Evolutionary conservation across 129 eudicot genomes (phyloP).

Genomic region (Flaveria bidentis): DNA sequence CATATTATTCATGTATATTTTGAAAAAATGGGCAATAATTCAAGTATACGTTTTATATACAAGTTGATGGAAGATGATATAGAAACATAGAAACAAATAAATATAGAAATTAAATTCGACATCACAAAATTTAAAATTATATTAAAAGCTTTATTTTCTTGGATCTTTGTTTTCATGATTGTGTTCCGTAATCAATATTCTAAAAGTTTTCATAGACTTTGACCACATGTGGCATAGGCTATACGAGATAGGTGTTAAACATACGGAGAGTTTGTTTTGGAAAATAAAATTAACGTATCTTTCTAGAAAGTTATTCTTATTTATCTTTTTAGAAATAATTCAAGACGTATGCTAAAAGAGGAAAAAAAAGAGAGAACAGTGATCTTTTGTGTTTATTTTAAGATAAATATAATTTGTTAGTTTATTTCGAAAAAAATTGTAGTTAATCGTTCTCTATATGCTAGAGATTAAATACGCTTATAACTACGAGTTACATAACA

Average conservation of each 20-base stretch:
- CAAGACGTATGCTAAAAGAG: too few species aligned
- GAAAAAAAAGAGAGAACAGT: too few species aligned
- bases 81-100: not conserved
- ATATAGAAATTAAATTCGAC: not conserved
- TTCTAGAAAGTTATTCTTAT: not conserved
- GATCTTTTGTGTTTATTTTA: too few species aligned
- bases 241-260: slow-evolving; percentile 19
- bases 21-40: not conserved
- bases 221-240: slow-evolving; percentile 5
- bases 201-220: slow-evolving; percentile 25
- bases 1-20: slow-evolving; percentile 9
- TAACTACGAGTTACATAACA: too few species aligned
- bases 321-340: too few species aligned
- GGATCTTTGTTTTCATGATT: slow-evolving; percentile 20
- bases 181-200: slow-evolving; percentile 22
- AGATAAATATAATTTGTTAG: too few species aligned
- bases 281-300: not conserved
- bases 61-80: not conserved
- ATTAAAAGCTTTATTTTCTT: not conserved
- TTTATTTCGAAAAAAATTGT: too few species aligned
- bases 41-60: not conserved
- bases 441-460: too few species aligned
- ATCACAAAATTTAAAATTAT: not conserved
- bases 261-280: not conserved
- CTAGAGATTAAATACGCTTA: too few species aligned